Evolutionary conservation across 2,329 filamentous ascomycete species (phyloP), one percentile per base, ranked within the genome.

Genomic region (Diaporthe citri): DNA sequence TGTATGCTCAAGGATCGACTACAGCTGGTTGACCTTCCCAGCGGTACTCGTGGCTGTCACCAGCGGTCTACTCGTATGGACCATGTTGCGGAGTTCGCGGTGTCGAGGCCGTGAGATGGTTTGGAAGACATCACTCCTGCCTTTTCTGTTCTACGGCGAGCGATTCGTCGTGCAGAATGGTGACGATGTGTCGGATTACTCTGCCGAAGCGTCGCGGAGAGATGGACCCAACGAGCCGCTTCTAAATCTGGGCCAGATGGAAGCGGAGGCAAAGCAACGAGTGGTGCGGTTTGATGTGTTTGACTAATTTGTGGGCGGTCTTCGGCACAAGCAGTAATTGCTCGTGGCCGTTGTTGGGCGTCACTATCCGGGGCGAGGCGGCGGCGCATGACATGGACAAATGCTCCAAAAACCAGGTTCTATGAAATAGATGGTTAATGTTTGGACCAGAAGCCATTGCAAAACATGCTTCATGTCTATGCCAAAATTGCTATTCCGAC

Each of bases 111-210:
- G 46, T 22, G 46, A 36, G 46, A 67, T 39, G 46, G 46, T 31
- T 0, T 67, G 64, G 64, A 67, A 52, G 34, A 52, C 7, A 0
- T 67, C 64, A 0, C 39, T 67, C 4, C 20, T 67, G 3, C 64
- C 64, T 0, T 67, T 52, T 1, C 15, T 52, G 8, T 67, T 67
- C 2, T 67, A 52, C 4, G 15, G 46, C 31, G 46, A 67, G 7
- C 46, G 12, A 52, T 67, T 67, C 17, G 31, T 67, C 2, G 64
- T 67, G 1, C 64, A 67, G 64, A 52, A 52, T 28, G 64, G 31
- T 3, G 64, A 52, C 31, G 46, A 67, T 17, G 7, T 67, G 4
- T 52, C 64, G 13, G 31, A 0, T 9, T 3, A 10, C 31, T 20
- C 46, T 1, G 20, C 2, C 4, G 64, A 28, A 15, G 20, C 13